Percentiles rank a stretch among this genome's conserved stretches.
Evolutionary conservation across 2,329 filamentous ascomycete species (phyloP).

Genomic region (Exophiala phaeomuriformis): DNA sequence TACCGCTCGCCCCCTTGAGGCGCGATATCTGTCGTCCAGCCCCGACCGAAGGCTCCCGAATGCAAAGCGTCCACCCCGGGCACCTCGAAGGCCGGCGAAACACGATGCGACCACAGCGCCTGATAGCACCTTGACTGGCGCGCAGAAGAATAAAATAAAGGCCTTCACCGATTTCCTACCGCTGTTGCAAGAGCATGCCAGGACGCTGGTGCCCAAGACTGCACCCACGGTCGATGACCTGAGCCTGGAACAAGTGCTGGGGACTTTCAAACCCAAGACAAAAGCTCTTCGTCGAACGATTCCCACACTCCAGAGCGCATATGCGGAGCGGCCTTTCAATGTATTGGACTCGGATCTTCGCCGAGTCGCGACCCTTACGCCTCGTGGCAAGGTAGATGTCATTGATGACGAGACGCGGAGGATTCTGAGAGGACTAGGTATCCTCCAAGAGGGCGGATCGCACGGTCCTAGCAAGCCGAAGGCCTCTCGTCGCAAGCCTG

Average conservation of each 20-base stretch:
- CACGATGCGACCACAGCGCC: neutral
- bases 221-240: neutral
- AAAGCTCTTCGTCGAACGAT: neutral
- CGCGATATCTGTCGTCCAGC: neutral
- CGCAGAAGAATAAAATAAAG: neutral
- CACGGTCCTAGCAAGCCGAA: neutral
- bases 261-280: neutral
- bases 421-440: neutral
- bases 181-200: neutral
- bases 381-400: neutral
- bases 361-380: neutral
- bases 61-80: neutral
- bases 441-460: neutral
- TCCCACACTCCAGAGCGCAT: constrained; percentile 2
- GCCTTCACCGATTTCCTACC: neutral
- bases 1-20: neutral
- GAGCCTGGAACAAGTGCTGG: constrained; percentile 5
- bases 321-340: constrained; percentile 2
- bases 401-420: neutral
- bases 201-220: neutral
- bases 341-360: constrained; percentile 10
- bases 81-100: neutral
- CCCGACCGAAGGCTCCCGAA: neutral
- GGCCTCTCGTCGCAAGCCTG: neutral
- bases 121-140: neutral